A percentile compares a stretch with the other conserved stretches of the same genome.
These are phyloP conservation scores for Colletotrichum orchidophilum DNA, from an alignment of 2,329 filamentous ascomycete genomes.

Conservation along the genomic window DNA sequence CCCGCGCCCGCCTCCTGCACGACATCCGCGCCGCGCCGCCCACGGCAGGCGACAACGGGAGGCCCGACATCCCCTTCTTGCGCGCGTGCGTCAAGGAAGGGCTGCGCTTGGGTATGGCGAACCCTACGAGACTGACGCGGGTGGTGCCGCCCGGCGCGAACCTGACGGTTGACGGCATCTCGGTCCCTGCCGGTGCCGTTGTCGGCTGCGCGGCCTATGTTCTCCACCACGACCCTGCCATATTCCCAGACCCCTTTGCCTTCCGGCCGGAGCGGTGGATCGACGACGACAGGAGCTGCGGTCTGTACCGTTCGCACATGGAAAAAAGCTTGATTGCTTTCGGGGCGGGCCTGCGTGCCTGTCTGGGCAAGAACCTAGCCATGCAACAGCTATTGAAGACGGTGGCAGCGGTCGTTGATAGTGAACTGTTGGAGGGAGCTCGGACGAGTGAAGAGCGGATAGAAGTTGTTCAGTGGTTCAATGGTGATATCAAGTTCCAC, in stretches of 20 bases:
- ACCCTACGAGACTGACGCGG: conserved; percentile 59
- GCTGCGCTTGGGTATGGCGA: conserved; percentile 60
- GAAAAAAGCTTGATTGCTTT: conserved; percentile 56
- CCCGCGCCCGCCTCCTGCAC: conserved; percentile 39
- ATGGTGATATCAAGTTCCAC: neutral
- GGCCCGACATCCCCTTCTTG: conserved; percentile 52
- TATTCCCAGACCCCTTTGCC: conserved; percentile 51
- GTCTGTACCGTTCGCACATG: conserved; percentile 18
- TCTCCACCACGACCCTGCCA: conserved; percentile 54
- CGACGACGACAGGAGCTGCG: conserved; percentile 1
- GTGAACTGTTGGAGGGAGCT: neutral
- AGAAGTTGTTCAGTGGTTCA: neutral
- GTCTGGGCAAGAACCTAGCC: conserved; percentile 60
- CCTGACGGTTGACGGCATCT: conserved; percentile 40
- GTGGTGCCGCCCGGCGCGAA: conserved; percentile 48
- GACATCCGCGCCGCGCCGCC: conserved; percentile 9
- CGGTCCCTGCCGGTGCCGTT: conserved; percentile 53
- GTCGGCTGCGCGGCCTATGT: conserved; percentile 56
- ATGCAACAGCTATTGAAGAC: conserved; percentile 53
- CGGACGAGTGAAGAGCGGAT: neutral
- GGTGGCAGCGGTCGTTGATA: neutral
- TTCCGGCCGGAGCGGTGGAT: conserved; percentile 62
- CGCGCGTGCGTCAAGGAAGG: conserved; percentile 59
- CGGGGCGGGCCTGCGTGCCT: conserved; percentile 56
- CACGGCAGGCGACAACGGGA: neutral